Conservation (phyloP, 2,329 filamentous ascomycete species). For the Ascomycota sp. region DNA sequence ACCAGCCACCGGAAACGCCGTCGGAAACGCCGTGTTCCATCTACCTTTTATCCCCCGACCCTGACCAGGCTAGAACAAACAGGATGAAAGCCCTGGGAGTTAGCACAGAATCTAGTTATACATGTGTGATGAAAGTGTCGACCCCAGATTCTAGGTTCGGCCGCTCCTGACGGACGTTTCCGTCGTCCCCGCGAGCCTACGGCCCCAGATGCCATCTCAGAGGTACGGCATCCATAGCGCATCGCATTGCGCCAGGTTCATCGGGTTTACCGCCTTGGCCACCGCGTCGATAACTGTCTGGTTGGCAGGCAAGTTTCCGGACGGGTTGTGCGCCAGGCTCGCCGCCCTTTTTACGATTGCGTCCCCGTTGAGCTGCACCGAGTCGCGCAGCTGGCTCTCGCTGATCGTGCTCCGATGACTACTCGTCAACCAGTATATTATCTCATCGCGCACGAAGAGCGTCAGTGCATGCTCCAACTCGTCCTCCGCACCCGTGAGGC, state of each 20-base stretch:
- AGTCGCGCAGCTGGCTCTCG: conserved; percentile 53
- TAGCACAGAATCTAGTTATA: too few relatives aligned
- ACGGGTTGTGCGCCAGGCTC: conserved; percentile 58
- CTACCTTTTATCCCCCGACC: too few relatives aligned
- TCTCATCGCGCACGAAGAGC: conserved; percentile 91
- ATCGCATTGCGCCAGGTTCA: conserved; percentile 74
- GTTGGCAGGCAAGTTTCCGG: conserved; percentile 73
- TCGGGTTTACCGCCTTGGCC: conserved; percentile 79
- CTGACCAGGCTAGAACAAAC: too few relatives aligned
- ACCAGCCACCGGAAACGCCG: too few relatives aligned
- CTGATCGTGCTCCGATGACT: conserved; percentile 37
- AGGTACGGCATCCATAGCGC: conserved; percentile 95
- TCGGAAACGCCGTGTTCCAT: too few relatives aligned
- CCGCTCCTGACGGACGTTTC: too few relatives aligned
- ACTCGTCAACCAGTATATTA: conserved; percentile 89
- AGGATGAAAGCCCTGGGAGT: too few relatives aligned
- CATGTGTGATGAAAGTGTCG: too few relatives aligned
- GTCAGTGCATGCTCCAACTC: conserved; percentile 91
- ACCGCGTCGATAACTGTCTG: conserved; percentile 94
- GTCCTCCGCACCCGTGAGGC: conserved; percentile 69
- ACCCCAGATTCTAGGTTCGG: too few relatives aligned
- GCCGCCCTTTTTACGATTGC: conserved; percentile 80
- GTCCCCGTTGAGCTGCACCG: conserved; percentile 72
- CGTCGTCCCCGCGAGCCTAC: too few relatives aligned
- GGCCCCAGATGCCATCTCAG: conserved; percentile 18